Evolutionary conservation across 139 green algal species (phyloP), one percentile per base, ranked within the genome.

Genomic region (Chloropicon primus): DNA sequence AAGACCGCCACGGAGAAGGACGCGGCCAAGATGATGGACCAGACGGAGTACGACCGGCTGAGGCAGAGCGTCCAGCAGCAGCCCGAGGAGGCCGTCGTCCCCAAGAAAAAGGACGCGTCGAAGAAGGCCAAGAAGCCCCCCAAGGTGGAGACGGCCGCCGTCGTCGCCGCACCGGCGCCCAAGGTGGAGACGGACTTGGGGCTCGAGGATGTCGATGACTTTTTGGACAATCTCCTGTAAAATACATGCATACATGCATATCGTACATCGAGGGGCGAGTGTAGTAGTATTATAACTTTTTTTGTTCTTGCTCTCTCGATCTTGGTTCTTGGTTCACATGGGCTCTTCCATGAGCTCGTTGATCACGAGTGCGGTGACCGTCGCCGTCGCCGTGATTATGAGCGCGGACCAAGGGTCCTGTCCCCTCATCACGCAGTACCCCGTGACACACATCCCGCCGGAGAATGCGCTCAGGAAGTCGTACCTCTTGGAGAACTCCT

Each of bases 401-500:
- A 90, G 75, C 0, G 88, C 88, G 25, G 82, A 88, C 2, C 28
- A 75, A 0, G 85, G 81, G 24, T 87, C 83, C 79, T 92, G 88
- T 5, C 88, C 88, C 0, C 80, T 71, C 0, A 54, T 53, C 0
- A 89, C 86, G 53, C 83, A 91, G 62, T 84, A 90, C 26, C 73
- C 74, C 2, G 88, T 92, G 1, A 92, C 88, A 0, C 74, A 22
- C 24, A 91, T 28, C 0, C 84, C 86, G 0, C 88, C 88, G 1
- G 86, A 25, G 2, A 82, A 84, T 0, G 88, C 84, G 1, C 80
- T 86, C 1, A 90, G 21, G 0, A 92, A 79, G 25, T 91, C 87
- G 71, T 91, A 90, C 24, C 84, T 77, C 71, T 84, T 17, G 10
- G 41, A n/a, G 41, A 62, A 62, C 10, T 5, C 41, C 10, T 62